Percentiles rank a stretch among this genome's conserved stretches.
Conservation (phyloP, 2,329 filamentous ascomycete species). For the Lecanicillium sp. region DNA sequence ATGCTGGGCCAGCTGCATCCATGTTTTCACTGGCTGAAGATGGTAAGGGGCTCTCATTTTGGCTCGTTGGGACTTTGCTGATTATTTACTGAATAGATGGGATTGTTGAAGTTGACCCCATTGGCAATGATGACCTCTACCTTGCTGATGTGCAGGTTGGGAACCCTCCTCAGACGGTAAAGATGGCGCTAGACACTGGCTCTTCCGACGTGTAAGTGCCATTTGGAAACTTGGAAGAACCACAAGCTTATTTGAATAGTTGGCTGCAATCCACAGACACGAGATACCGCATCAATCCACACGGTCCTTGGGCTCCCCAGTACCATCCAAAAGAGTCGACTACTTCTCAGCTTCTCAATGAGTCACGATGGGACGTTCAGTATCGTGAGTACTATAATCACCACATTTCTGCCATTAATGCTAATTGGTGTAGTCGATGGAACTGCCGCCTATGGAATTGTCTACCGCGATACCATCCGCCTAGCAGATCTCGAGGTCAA, state of each 20-base stretch:
- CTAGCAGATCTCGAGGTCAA: slow-evolving; percentile 35
- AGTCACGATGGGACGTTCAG: slow-evolving; percentile 38
- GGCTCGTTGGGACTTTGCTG: slow-evolving; percentile 7
- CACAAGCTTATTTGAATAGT: no score
- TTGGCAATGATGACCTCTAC: slow-evolving; percentile 34
- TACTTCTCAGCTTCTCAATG: slow-evolving; percentile 31
- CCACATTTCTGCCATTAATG: no score
- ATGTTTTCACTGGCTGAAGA: slow-evolving; percentile 20
- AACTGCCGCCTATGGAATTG: slow-evolving; percentile 34
- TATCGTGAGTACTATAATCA: slow-evolving; percentile 35
- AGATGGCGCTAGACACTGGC: slow-evolving; percentile 44
- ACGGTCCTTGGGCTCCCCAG: slow-evolving; percentile 27
- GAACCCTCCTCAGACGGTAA: slow-evolving; percentile 37
- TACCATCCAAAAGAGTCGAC: slow-evolving; percentile 38
- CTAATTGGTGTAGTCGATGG: slow-evolving; percentile 28
- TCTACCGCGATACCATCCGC: slow-evolving; percentile 41
- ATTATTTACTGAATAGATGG: slow-evolving; percentile 19
- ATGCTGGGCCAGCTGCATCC: slow-evolving; percentile 12
- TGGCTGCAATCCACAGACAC: slow-evolving; percentile 47
- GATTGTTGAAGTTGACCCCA: slow-evolving; percentile 23
- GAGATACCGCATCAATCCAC: slow-evolving; percentile 21
- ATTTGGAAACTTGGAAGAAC: no score
- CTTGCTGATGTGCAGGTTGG: slow-evolving; percentile 36
- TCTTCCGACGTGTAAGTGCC: slow-evolving; percentile 59
- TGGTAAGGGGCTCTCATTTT: slow-evolving; percentile 13